Evolutionary conservation across 345 rosid species (phyloP), one percentile per base, ranked within the genome.

Genomic region (Turnera subulata): DNA sequence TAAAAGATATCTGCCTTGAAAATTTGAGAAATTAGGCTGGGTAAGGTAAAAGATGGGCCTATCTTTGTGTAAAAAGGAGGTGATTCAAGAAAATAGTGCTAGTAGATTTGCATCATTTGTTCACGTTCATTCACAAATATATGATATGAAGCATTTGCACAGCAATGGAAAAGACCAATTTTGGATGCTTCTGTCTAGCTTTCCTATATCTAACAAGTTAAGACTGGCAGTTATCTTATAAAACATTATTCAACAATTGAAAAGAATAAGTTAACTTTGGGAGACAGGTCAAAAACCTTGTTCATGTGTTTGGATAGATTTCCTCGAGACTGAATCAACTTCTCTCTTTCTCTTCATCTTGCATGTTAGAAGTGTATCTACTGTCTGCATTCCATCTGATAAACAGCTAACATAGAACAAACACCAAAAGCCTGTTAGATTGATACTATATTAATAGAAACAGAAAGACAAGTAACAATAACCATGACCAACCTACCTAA

Each of bases 351-450:
- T 82, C 78, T 83, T 87, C 61, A 57, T 59, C 73, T 70, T 83
- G 85, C 96, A 82, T 6, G 96, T 87, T 74, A 93, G 80, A 49
- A 93, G 76, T 8, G 94, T 78, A 32, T 93, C 94, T 50, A 93
- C 65, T 0, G 96, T 89, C 71, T 73, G 89, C 83, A 79, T 77
- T 61, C 77, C 87, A 77, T 89, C 99, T 68, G 88, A 76, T 63
- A 76, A 74, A 82, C 86, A 86, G 75, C 99, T 93, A 86, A 64
- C 76, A 75, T 18, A 55, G 64, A 63, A 58, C 26, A 24, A 55
- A 73, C 18, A 69, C 49, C 43, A 72, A 59, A 50, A 63, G 66
- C 37, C 56, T 67, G 60, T 33, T 33, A 45, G 40, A 10, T 35
- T 47, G 12, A 47, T 32, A 62, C 33, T 25, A 38, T 22, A 40